Conservation (phyloP, 805 yeast species). For the Spathaspora boniae region DNA sequence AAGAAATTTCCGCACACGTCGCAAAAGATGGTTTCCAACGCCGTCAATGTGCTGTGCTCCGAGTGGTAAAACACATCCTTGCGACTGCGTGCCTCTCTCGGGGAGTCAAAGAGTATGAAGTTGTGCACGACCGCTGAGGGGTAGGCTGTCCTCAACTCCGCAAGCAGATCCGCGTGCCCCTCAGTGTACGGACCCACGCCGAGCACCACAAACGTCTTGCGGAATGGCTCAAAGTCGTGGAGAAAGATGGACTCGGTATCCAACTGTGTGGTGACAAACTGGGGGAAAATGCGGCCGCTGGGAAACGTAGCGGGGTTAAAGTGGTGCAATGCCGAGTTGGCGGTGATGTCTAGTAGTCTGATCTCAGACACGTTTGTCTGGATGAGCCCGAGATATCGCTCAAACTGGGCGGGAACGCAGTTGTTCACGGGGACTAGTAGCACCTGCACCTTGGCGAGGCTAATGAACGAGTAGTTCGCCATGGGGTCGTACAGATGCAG, state of each 20-base stretch:
- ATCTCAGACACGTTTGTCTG: slow-evolving; percentile 52
- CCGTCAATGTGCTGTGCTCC: slow-evolving; percentile 22
- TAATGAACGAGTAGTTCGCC: slow-evolving; percentile 48
- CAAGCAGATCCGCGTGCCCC: slow-evolving; percentile 2
- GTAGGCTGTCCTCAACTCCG: slow-evolving; percentile 38
- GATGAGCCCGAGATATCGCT: slow-evolving; percentile 41
- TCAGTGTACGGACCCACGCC: slow-evolving; percentile 37
- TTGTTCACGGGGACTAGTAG: slow-evolving; percentile 66
- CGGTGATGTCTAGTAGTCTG: slow-evolving; percentile 71
- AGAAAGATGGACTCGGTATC: slow-evolving; percentile 62
- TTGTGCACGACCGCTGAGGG: slow-evolving; percentile 56
- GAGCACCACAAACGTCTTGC: slow-evolving; percentile 66
- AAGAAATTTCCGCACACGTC: slow-evolving; percentile 67
- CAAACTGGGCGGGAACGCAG: slow-evolving; percentile 41
- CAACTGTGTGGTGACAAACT: slow-evolving; percentile 43
- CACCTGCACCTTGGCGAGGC: slow-evolving; percentile 64
- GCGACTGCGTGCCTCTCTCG: slow-evolving; percentile 15
- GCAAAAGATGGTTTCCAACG: slow-evolving; percentile 64
- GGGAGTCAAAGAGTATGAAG: slow-evolving; percentile 52
- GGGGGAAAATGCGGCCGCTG: slow-evolving; percentile 65
- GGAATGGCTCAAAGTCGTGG: slow-evolving; percentile 85
- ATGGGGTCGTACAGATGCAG: too few species aligned
- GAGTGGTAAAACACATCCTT: slow-evolving; percentile 22
- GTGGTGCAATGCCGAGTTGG: slow-evolving; percentile 42
- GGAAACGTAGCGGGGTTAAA: slow-evolving; percentile 89